A percentile compares a stretch with the other conserved stretches of the same genome.
Conservation (phyloP, 768 basidiomycete species). For the Lactarius hatsudake region DNA sequence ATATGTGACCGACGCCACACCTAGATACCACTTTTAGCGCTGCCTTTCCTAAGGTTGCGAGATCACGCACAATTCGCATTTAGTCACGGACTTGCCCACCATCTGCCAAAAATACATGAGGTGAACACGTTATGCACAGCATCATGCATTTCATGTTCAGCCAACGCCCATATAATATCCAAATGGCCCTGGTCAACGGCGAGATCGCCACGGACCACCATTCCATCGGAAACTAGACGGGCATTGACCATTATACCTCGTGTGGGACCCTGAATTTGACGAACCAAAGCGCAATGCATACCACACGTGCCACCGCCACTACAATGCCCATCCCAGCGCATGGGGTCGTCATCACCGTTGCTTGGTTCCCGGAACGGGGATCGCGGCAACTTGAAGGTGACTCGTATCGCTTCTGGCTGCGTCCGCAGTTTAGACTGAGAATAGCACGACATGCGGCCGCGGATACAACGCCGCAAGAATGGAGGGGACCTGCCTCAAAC, state of each 20-base stretch:
- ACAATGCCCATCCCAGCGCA: neutral
- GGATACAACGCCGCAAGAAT: neutral
- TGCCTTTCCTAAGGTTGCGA: neutral
- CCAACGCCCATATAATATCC: neutral
- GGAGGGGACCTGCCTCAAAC: neutral
- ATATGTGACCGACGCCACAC: neutral
- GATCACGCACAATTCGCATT: neutral
- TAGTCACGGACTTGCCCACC: neutral
- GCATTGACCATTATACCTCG: neutral
- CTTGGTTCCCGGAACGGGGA: neutral
- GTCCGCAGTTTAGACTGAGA: neutral
- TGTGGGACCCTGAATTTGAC: neutral
- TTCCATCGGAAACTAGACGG: neutral
- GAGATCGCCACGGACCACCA: neutral
- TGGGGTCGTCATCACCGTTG: neutral
- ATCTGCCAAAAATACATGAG: neutral
- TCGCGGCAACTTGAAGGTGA: neutral
- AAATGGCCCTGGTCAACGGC: neutral
- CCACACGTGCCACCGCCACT: neutral
- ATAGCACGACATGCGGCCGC: neutral
- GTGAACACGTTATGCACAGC: neutral
- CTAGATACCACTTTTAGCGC: neutral
- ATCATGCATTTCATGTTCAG: neutral
- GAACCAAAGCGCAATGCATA: neutral
- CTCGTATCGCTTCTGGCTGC: neutral